Percentiles rank a stretch among this genome's conserved stretches.
Conservation (phyloP, 495 filamentous ascomycete genomes). For the Copromyces sp. region DNA sequence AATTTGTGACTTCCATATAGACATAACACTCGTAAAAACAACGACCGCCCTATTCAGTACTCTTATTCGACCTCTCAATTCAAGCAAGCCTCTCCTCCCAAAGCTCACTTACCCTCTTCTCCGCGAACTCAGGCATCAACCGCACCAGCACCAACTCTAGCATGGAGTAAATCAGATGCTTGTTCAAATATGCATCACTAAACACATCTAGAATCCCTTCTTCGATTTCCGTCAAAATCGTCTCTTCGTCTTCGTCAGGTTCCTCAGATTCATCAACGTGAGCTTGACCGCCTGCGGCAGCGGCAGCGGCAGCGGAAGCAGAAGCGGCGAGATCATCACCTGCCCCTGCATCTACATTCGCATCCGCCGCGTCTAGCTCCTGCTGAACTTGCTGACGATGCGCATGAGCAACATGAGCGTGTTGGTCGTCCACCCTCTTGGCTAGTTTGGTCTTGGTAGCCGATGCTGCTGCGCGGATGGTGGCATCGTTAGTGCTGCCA, state of each 20-base stretch:
- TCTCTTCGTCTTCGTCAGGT: conserved; percentile 25
- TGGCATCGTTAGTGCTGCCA: background rate
- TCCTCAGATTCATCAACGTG: background rate
- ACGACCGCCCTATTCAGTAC: background rate
- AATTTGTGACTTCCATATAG: background rate
- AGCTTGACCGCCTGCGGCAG: background rate
- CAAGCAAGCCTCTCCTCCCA: conserved; percentile 59
- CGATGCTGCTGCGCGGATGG: background rate
- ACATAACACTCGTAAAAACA: background rate
- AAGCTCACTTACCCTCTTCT: conserved; percentile 59
- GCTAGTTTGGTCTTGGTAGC: background rate
- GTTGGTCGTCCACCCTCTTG: background rate
- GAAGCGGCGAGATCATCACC: background rate
- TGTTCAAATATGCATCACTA: conserved; percentile 77
- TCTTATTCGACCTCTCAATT: conserved; percentile 2
- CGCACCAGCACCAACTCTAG: conserved; percentile 69
- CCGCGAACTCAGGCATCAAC: conserved; percentile 74
- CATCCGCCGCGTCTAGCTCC: background rate
- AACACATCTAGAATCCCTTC: conserved; percentile 59
- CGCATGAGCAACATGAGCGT: background rate
- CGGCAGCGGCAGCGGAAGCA: background rate
- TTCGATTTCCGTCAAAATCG: conserved; percentile 38
- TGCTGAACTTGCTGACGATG: background rate
- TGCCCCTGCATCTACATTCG: background rate
- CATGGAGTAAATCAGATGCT: conserved; percentile 70